Percentiles rank a stretch among this genome's conserved stretches.
Evolutionary conservation across 2,329 filamentous ascomycete species (phyloP).

Genomic region (Leptosphaerulina australis): DNA sequence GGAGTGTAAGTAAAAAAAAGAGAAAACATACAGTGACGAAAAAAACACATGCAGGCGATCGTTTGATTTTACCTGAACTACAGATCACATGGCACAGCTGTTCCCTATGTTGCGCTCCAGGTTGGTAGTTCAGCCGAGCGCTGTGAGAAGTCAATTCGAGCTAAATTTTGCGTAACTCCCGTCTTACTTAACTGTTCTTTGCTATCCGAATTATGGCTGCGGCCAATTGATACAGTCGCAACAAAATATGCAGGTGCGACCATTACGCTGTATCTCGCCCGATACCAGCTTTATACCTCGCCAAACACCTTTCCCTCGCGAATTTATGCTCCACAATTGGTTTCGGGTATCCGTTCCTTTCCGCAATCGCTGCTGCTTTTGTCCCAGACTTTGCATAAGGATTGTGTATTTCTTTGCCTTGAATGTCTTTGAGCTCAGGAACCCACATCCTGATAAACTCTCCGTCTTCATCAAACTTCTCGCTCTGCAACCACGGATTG

Average conservation of each 20-base stretch:
- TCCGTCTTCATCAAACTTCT: slow-evolving; percentile 81
- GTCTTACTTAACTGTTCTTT: neutral
- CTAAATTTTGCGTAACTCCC: neutral
- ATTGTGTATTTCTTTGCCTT: slow-evolving; percentile 77
- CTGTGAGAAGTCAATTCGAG: too few species aligned
- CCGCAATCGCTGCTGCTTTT: slow-evolving; percentile 59
- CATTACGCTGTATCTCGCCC: slow-evolving; percentile 56
- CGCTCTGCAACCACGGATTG: slow-evolving; percentile 82
- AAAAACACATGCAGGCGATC: neutral
- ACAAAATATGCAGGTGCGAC: neutral
- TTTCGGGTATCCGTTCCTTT: slow-evolving; percentile 73
- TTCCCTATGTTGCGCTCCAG: too few species aligned
- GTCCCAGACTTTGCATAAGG: slow-evolving; percentile 69
- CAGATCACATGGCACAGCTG: neutral
- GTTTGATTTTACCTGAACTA: neutral
- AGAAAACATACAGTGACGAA: slow-evolving; percentile 1
- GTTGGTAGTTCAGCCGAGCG: too few species aligned
- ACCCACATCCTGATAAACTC: slow-evolving; percentile 85
- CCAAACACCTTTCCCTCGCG: slow-evolving; percentile 69
- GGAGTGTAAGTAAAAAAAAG: slow-evolving; percentile 3
- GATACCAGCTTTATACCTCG: slow-evolving; percentile 71
- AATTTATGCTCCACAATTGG: slow-evolving; percentile 76
- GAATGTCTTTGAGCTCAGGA: slow-evolving; percentile 69
- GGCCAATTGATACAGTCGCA: neutral
- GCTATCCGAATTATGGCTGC: slow-evolving; percentile 9